Conservation (phyloP, 495 filamentous ascomycete species). For the Platismatia glauca region DNA sequence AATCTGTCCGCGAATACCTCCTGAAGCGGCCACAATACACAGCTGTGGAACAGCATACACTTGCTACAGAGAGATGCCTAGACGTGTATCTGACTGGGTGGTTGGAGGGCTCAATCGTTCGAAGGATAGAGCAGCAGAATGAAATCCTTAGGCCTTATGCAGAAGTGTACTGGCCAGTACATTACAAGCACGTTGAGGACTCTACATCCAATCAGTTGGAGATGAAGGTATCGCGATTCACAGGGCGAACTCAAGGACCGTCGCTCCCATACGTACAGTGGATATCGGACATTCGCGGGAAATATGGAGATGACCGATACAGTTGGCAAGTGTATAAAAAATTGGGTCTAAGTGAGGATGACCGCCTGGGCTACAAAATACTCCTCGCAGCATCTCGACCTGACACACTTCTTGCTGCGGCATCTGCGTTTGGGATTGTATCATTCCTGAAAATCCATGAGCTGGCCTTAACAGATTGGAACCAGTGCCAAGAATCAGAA, state of each 20-base stretch:
- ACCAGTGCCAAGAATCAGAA: background rate
- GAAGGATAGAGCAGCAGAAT: background rate
- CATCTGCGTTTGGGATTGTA: background rate
- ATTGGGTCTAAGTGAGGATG: background rate
- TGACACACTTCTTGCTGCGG: background rate
- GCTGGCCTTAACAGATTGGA: background rate
- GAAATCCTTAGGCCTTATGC: slow-evolving; percentile 2
- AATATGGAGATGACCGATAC: background rate
- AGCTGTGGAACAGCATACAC: background rate
- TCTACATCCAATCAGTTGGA: background rate
- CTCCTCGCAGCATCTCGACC: background rate
- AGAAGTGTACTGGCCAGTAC: slow-evolving; percentile 6
- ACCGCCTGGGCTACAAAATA: background rate
- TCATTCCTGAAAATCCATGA: background rate
- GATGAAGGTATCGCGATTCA: background rate
- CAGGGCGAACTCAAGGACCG: background rate
- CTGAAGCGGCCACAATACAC: background rate
- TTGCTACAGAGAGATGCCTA: slow-evolving; percentile 9
- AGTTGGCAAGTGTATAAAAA: background rate
- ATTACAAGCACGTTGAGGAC: slow-evolving; percentile 5
- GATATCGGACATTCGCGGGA: background rate
- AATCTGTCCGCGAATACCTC: slow-evolving; percentile 25
- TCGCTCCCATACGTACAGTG: slow-evolving; percentile 1
- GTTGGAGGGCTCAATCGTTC: background rate
- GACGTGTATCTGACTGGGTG: slow-evolving; percentile 1